These are phyloP conservation scores for Mollisiaceae sp. DNA, from an alignment of 2,329 filamentous ascomycete species.

Conservation along the genomic window DNA sequence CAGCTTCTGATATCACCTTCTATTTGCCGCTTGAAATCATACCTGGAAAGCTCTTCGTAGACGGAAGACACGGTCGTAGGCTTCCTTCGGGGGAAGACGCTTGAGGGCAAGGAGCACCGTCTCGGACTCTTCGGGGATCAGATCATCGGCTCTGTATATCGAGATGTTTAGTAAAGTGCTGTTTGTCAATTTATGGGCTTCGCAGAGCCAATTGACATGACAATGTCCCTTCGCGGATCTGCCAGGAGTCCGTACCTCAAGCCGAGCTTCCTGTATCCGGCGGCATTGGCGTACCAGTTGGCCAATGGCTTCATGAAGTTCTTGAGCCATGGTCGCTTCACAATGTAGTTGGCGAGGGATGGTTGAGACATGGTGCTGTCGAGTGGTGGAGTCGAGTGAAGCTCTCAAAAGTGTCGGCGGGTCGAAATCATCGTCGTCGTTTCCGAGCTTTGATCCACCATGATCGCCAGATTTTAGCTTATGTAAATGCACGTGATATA, in stretches of 20 bases:
- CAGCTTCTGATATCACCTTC: constrained; percentile 16
- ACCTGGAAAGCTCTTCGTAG: constrained; percentile 94
- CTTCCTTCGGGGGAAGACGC: constrained; percentile 86
- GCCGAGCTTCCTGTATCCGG: constrained; percentile 92
- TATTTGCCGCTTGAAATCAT: constrained; percentile 35
- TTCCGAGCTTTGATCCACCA: constrained; percentile 1
- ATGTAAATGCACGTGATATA: constrained; percentile 7
- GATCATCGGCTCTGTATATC: constrained; percentile 79
- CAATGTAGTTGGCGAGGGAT: constrained; percentile 75
- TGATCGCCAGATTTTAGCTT: constrained; percentile 8
- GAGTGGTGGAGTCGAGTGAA: constrained; percentile 25
- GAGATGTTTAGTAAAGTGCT: constrained; percentile 24
- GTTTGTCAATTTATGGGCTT: background rate
- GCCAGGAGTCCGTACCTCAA: constrained; percentile 67
- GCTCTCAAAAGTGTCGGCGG: constrained; percentile 11
- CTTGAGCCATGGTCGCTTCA: constrained; percentile 85
- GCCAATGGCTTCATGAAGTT: constrained; percentile 80
- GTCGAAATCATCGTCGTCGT: constrained; percentile 14
- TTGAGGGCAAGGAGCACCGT: constrained; percentile 84
- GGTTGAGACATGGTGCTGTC: constrained; percentile 42
- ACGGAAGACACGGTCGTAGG: constrained; percentile 97
- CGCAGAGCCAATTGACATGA: constrained; percentile 20
- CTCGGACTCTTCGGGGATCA: constrained; percentile 92
- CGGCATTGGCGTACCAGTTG: constrained; percentile 86
- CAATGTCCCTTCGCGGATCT: background rate